phyloP scores from a whole-genome alignment of 179 eudicot genomes.

The Beta macrorhiza region DNA sequence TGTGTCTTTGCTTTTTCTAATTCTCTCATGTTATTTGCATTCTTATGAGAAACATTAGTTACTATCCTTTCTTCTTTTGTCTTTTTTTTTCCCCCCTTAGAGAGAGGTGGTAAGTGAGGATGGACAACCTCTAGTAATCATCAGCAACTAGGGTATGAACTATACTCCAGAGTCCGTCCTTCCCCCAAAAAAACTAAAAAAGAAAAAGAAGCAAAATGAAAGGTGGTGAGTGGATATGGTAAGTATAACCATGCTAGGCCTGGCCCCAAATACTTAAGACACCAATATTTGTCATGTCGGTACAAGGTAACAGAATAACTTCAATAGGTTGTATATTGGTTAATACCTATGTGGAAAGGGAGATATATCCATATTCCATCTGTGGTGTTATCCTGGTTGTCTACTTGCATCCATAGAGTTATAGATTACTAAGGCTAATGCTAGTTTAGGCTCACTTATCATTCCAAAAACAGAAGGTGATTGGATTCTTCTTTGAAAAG shows the following conservation, averaged over 20 bases:
- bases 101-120: not conserved
- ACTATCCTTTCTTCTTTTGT: not conserved
- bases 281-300: not conserved
- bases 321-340: not conserved
- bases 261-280: not conserved
- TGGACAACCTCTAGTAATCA: not conserved
- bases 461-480: not conserved
- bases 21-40: not conserved
- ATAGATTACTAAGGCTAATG: not conserved
- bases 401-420: not conserved
- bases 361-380: not conserved
- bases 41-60: not conserved
- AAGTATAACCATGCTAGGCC: not conserved
- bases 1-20: not conserved
- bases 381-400: not conserved
- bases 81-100: too few relatives aligned
- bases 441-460: not conserved
- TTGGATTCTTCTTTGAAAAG: not conserved
- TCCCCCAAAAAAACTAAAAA: not conserved
- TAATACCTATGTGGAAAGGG: not conserved
- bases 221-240: not conserved
- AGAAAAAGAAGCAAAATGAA: too few relatives aligned
- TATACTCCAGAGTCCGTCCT: not conserved
- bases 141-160: not conserved
- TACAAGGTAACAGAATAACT: not conserved